Base-by-base conservation (phyloP, 371 early-diverging fungal genomes). In the Mortierella sp. region DNA sequence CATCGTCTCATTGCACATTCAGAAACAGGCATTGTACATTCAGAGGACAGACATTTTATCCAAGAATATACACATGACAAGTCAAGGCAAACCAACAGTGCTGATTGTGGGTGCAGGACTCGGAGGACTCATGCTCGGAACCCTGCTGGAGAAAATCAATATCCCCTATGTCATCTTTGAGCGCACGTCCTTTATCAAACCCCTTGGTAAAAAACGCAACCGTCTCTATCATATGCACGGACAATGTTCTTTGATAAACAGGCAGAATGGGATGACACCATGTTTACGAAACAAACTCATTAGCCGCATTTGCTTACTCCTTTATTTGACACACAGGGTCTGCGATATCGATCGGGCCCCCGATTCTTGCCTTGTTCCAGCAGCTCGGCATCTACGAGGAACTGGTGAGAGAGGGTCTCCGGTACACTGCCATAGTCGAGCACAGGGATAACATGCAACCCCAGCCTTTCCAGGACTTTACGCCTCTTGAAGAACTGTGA, bases 321-420 rank as follows among this genome's bases (percentile, higher is more conserved):
- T 28, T 16, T 1, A 5, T 34, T 38, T 38, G 42, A 6, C 3
- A 34, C 45, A 34, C 28, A 72, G 72, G 72, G 4, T 72, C 72
- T 0, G 72, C 72, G 7, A 45, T 72, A 10, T 72, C 72, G 34
- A 45, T 72, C 19, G 72, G 72, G 21, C 45, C 72, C 34, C 45
- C 72, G 48, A 50, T 72, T 45, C 16, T 72, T 4, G 31, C 72
- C 6, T 16, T 63, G 19, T 63, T 63, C 63, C 63, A 63, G 19
- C 63, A 63, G 63, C 63, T 63, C 8, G 63, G 63, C 7, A 63
- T 63, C 38, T 34, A 63, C 6, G 34, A 63, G 34, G 63, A 63
- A 31, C 38, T 63, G 34, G 34, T 63, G 28, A 31, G 21, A 31
- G 31, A 31, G 16, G 16, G 28, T 63, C 63, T 63, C 38, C 63